Percentiles rank a stretch among this genome's conserved stretches.
Conservation (phyloP, 208 protist genomes). For the Borovskyia barvae region DNA sequence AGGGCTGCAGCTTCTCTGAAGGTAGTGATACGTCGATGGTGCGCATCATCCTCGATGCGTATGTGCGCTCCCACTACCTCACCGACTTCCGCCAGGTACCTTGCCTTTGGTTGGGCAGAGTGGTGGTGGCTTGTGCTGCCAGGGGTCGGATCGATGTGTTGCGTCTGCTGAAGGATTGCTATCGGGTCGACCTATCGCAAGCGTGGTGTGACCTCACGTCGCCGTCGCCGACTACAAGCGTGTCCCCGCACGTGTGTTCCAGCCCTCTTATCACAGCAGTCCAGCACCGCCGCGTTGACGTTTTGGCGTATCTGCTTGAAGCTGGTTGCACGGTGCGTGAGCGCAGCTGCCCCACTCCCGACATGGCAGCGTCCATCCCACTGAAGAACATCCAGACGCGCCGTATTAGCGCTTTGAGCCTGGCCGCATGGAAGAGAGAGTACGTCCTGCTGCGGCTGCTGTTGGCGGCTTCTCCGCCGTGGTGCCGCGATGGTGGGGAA, state of each 20-base stretch:
- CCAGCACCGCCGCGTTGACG: constrained; percentile 25
- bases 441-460: constrained; percentile 39
- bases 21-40: constrained; percentile 9
- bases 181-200: constrained; percentile 30
- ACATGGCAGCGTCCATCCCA: constrained; percentile 16
- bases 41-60: constrained; percentile 23
- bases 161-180: constrained; percentile 34
- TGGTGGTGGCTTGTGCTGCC: constrained; percentile 44
- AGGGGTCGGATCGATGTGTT: constrained; percentile 41
- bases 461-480: constrained; percentile 31
- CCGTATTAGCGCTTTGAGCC: constrained; percentile 48
- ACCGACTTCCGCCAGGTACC: constrained; percentile 20
- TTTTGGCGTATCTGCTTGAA: constrained; percentile 48
- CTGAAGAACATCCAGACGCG: constrained; percentile 27
- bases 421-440: constrained; percentile 57
- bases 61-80: constrained; percentile 15
- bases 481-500: constrained; percentile 19
- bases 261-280: constrained; percentile 40
- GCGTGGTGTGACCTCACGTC: background rate
- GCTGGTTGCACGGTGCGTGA: constrained; percentile 36
- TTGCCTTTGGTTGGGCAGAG: constrained; percentile 37
- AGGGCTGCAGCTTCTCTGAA: too few species aligned
- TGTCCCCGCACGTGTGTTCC: background rate
- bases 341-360: constrained; percentile 8
- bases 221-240: background rate